Percentiles rank a stretch among this genome's conserved stretches.
Evolutionary conservation across 169 alveolate genomes (phyloP).

Genomic region (Babesia sp.): DNA sequence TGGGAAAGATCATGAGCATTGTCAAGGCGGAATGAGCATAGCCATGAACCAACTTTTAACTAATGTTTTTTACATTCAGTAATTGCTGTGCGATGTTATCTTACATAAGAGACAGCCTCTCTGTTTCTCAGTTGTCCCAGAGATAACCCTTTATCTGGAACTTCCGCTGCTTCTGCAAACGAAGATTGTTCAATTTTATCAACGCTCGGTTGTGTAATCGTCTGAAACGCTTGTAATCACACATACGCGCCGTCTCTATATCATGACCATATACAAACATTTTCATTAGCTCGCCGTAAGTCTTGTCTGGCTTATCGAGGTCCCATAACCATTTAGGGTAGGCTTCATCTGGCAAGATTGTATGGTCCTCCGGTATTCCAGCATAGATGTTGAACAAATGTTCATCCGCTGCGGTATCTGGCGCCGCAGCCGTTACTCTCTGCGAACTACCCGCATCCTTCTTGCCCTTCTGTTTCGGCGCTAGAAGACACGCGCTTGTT

Average conservation of each 20-base stretch:
- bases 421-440: conserved; percentile 28
- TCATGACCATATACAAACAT: conserved; percentile 79
- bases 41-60: not conserved
- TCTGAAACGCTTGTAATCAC: conserved; percentile 76
- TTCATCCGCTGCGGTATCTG: conserved; percentile 63
- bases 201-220: conserved; percentile 70
- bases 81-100: not conserved
- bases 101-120: not conserved
- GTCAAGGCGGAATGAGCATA: conserved; percentile 56
- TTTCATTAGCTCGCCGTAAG: conserved; percentile 76
- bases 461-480: conserved; percentile 45
- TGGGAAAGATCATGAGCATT: conserved; percentile 82
- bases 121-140: conserved; percentile 69
- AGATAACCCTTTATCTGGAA: conserved; percentile 65
- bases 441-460: conserved; percentile 60
- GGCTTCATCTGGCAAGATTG: conserved; percentile 73
- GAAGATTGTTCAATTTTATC: conserved; percentile 73
- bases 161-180: conserved; percentile 74
- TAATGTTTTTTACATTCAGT: not conserved
- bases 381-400: conserved; percentile 77
- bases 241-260: conserved; percentile 71
- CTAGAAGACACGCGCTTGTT: not conserved
- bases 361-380: conserved; percentile 72
- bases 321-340: conserved; percentile 80
- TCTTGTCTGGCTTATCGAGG: conserved; percentile 74